These are phyloP conservation scores for Pythium coloratum DNA, from an alignment of 352 stramenopile species.

Conservation along the genomic window DNA sequence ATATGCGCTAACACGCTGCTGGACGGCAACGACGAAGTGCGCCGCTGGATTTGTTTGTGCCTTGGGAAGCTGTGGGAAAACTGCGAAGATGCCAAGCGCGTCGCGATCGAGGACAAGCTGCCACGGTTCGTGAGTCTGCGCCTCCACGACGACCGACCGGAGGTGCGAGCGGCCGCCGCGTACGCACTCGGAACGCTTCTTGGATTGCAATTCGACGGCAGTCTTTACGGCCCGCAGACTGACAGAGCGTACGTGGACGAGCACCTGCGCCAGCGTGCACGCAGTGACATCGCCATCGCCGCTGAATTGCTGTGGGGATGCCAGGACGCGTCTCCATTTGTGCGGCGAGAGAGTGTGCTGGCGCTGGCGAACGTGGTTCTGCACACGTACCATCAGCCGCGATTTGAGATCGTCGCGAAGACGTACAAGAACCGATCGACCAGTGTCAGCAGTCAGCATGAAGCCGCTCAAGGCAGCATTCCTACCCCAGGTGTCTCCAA, in stretches of 20 bases:
- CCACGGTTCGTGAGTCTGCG: conserved; percentile 81
- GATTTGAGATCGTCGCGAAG: conserved; percentile 83
- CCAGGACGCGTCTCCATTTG: conserved; percentile 80
- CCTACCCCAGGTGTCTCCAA: not conserved
- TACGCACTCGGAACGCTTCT: conserved; percentile 94
- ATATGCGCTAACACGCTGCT: conserved; percentile 68
- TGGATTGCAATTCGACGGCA: conserved; percentile 71
- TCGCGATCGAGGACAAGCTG: conserved; percentile 84
- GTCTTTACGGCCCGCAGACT: conserved; percentile 39
- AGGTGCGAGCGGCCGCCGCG: conserved; percentile 91
- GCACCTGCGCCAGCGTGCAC: conserved; percentile 56
- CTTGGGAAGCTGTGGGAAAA: conserved; percentile 95
- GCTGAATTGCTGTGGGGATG: conserved; percentile 67
- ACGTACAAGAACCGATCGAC: conserved; percentile 68
- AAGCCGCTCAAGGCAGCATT: not conserved
- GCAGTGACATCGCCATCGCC: conserved; percentile 69
- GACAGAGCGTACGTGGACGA: conserved; percentile 46
- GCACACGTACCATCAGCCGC: conserved; percentile 83
- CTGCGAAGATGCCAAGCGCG: conserved; percentile 86
- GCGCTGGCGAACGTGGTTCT: conserved; percentile 84
- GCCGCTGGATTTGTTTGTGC: conserved; percentile 90
- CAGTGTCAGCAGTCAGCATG: conserved; percentile 13
- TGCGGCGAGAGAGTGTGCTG: conserved; percentile 82
- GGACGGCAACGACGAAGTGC: conserved; percentile 69
- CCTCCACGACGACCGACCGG: conserved; percentile 82